Evolutionary conservation across 257 asterid species (phyloP), one percentile per base, ranked within the genome.

Genomic region (Paulownia fortunei): DNA sequence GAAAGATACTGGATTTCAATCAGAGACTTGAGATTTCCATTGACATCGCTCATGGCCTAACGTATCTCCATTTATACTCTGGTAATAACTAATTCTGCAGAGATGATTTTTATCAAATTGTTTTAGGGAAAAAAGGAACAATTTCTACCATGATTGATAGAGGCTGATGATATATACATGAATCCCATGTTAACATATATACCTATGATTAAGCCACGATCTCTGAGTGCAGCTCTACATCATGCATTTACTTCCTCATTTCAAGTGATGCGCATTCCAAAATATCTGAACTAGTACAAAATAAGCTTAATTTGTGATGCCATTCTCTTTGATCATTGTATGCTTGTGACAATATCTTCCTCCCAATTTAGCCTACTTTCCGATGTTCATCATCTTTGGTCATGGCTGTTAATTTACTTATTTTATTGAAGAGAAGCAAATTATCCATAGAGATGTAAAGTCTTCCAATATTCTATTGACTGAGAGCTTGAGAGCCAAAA

Each of bases 391-490:
- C 2, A 15, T 64, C 42, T 41, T 52, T 47, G 44, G 24, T 60
- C 69, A 34, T 68, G 82, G 71, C 42, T 24, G 56, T 44, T 36
- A 18, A 66, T 16, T 44, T 44, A 37, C n/a, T n/a, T n/a, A 58
- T 64, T 54, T 56, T 80, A 36, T 65, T 74, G 69, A 88, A 96
- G 99, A 91, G 89, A 96, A 94, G 91, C 98, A 91, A 88, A 96
- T 96, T 42, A 96, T 96, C 87, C 99, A 96, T 85, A 87, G 99
- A 86, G 99, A 96, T 81, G 94, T 96, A 0, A 96, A 96, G 91
- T 93, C 99, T 42, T 96, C 99, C 19, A 96, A 96, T 74, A 92
- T 96, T 77, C 96, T 96, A 76, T 85, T 96, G 82, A 96, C 97
- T 1, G 99, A 96, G 55, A 88, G 95, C 86, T 82, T 92, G 89